A percentile compares a stretch with the other conserved stretches of the same genome.
Evolutionary conservation across 2,329 filamentous ascomycete species (phyloP).

Genomic region (Teratosphaeria pseudoeucalypti): DNA sequence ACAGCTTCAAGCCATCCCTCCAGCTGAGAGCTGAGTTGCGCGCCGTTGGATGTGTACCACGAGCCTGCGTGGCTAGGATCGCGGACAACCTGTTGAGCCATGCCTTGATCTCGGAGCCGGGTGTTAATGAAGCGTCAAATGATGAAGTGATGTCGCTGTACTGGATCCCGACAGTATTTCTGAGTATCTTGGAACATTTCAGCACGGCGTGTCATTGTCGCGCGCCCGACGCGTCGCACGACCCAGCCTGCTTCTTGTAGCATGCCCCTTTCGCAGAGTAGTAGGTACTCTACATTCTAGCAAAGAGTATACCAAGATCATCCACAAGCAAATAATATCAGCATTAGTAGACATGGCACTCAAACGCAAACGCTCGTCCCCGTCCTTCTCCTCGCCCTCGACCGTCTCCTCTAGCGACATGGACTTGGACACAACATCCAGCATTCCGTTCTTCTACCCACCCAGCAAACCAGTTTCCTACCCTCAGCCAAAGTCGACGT

Average conservation of each 20-base stretch:
- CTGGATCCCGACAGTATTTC: not conserved
- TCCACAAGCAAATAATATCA: not conserved
- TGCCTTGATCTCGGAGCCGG: slow-evolving; percentile 6
- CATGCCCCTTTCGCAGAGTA: not conserved
- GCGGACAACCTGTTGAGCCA: slow-evolving; percentile 31
- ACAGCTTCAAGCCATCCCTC: slow-evolving; percentile 65
- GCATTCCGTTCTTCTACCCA: slow-evolving; percentile 21
- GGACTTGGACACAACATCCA: slow-evolving; percentile 13
- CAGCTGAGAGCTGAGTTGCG: slow-evolving; percentile 56
- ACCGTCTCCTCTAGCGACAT: slow-evolving; percentile 21
- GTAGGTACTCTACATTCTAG: not conserved
- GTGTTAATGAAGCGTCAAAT: not conserved
- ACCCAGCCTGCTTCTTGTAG: not conserved
- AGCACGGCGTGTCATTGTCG: not conserved
- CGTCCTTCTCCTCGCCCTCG: slow-evolving; percentile 34
- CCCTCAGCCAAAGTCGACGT: slow-evolving; percentile 14
- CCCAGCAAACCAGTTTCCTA: slow-evolving; percentile 15
- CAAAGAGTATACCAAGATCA: not conserved
- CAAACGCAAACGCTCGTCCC: slow-evolving; percentile 48
- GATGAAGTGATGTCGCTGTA: not conserved
- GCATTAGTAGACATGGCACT: slow-evolving; percentile 36
- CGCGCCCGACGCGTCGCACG: not conserved
- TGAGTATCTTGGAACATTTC: not conserved
- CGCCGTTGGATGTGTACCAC: slow-evolving; percentile 65
- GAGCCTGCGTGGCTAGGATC: slow-evolving; percentile 68